Base-by-base conservation (phyloP, 1,284 basidiomycete genomes). In the Xerocomus minutiporus region DNA sequence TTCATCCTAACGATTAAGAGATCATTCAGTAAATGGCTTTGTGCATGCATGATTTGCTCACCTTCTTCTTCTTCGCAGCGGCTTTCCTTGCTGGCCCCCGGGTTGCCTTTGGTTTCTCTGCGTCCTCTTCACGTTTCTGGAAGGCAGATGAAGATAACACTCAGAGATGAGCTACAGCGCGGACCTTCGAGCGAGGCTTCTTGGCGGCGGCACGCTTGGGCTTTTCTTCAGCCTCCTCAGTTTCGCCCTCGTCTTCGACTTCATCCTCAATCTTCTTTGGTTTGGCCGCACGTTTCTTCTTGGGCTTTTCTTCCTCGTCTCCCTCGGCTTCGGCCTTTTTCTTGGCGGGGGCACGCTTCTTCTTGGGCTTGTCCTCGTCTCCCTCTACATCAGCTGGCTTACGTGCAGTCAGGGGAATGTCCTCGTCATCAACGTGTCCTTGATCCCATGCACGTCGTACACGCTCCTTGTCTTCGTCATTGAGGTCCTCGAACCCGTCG, bases 371-470 rank as follows among this genome's bases (percentile, higher is more conserved):
- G 29, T 68, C 68, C 25, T 68, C 71, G 1, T 66, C 69, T 6
- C 76, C 81, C 12, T 76, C 77, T 13, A 74, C 80, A 4, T 61
- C 78, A 5, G 67, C 74, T 11, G 78, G 72, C 61, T 87, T 87
- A 52, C 75, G 76, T 1, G 90, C 90, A 15, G 73, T 75, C 32
- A 81, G 83, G 2, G 91, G 90, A 29, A 92, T 81, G 61, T 93
- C 91, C 59, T 84, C 89, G 15, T 84, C 82, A 11, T 82, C 88
- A 47, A 93, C 87, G 39, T 84, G 79, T 5, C 86, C 90, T 1
- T 77, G 81, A 48, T 86, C 79, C 77, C 81, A 90, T 3, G 90
- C 90, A 62, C 77, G 80, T 50, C 69, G 73, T 43, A 93, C 66
- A 58, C 81, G 83, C 3, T 76, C 80, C 67, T 91, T 75, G 61